A percentile compares a stretch with the other conserved stretches of the same genome.
Evolutionary conservation across 106 monocot species (phyloP).

Genomic region (Xerophyta viscosa): DNA sequence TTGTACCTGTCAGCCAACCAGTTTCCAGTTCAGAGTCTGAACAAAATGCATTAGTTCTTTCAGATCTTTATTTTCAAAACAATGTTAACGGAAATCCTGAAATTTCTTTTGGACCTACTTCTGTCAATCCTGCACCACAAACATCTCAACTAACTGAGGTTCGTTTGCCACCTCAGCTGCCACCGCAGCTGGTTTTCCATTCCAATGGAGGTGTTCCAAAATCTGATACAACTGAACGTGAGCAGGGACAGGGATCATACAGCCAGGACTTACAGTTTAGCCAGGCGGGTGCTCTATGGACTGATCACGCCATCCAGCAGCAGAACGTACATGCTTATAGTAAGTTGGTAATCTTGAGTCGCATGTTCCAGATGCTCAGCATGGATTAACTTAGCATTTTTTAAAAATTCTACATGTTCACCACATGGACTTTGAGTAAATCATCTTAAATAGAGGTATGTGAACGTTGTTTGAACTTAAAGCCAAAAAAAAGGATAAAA

Average conservation of each 20-base stretch:
- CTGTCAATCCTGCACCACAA: slow-evolving; percentile 3
- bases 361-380: too few relatives aligned
- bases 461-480: too few relatives aligned
- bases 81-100: neutral
- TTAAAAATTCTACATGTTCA: too few relatives aligned
- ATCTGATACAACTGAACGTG: slow-evolving; percentile 1
- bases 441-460: too few relatives aligned
- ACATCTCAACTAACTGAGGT: neutral
- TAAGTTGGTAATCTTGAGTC: neutral
- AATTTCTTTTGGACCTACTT: slow-evolving; percentile 3
- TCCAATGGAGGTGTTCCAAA: slow-evolving; percentile 15
- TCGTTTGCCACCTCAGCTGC: slow-evolving; percentile 4
- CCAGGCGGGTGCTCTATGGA: slow-evolving; percentile 12
- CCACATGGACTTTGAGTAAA: too few relatives aligned
- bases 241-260: neutral
- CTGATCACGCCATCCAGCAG: slow-evolving; percentile 9
- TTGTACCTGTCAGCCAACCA: slow-evolving; percentile 26
- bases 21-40: slow-evolving; percentile 18
- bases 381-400: too few relatives aligned
- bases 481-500: too few relatives aligned
- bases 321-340: slow-evolving; percentile 10
- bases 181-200: slow-evolving; percentile 5
- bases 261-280: slow-evolving; percentile 12
- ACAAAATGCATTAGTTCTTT: slow-evolving; percentile 28
- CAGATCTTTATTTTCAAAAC: slow-evolving; percentile 25